Percentiles rank a stretch among this genome's conserved stretches.
Conservation (phyloP, 345 rosid genomes). For the Camelina sativa region DNA sequence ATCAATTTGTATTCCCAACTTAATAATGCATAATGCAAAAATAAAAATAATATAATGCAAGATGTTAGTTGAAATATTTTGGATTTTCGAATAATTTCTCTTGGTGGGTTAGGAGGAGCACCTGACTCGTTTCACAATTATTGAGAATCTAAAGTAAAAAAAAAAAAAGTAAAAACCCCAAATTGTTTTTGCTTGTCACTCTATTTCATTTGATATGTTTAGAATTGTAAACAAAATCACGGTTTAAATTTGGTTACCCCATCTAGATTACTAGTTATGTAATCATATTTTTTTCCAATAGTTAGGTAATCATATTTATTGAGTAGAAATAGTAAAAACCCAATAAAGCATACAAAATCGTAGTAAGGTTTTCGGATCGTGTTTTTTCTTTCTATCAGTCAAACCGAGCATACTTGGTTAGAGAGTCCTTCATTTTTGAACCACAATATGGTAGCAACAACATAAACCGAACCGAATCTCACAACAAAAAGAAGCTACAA, state of each 20-base stretch:
- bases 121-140: slow-evolving; percentile 34
- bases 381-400: not conserved
- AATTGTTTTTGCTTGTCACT: slow-evolving; percentile 10
- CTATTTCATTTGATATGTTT: not conserved
- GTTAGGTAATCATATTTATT: no score
- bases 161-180: not conserved
- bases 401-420: slow-evolving; percentile 7
- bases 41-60: slow-evolving; percentile 12
- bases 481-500: slow-evolving; percentile 32
- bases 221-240: not conserved
- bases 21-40: slow-evolving; percentile 22
- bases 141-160: slow-evolving; percentile 26
- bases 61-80: slow-evolving; percentile 32
- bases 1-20: slow-evolving; percentile 1
- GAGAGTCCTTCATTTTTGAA: not conserved
- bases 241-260: not conserved
- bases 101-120: slow-evolving; percentile 37
- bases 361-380: not conserved
- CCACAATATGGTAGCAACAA: slow-evolving; percentile 18
- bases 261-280: no score
- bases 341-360: not conserved
- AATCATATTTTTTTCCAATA: no score
- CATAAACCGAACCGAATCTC: slow-evolving; percentile 16
- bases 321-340: no score
- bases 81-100: slow-evolving; percentile 27